Conservation (phyloP, 805 yeast species). For the Nakazawaea laoshanensis region DNA sequence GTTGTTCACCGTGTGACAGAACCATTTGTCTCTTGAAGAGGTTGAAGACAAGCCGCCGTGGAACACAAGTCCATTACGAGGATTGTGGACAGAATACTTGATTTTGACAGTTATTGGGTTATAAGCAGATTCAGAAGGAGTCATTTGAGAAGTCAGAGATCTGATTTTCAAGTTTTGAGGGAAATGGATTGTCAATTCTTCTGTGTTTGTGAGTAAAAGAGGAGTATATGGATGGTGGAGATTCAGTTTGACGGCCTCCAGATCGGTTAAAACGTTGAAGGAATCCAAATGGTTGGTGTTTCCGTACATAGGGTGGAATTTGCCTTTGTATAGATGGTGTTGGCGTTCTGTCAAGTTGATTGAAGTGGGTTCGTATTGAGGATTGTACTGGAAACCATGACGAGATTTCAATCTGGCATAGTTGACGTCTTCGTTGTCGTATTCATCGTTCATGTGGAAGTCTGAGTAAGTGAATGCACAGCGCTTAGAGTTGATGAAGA, state of each 20-base stretch:
- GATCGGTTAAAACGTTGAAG: slow-evolving; percentile 22
- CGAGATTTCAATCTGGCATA: slow-evolving; percentile 10
- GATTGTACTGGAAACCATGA: slow-evolving; percentile 15
- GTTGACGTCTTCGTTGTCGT: slow-evolving; percentile 21
- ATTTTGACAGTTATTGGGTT: slow-evolving; percentile 70
- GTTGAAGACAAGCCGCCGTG: slow-evolving; percentile 49
- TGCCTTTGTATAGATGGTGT: slow-evolving; percentile 50
- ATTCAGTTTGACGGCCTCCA: slow-evolving; percentile 12
- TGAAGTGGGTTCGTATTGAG: slow-evolving; percentile 32
- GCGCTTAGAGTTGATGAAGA: slow-evolving; percentile 55
- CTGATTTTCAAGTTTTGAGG: slow-evolving; percentile 62
- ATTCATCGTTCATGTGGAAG: slow-evolving; percentile 26
- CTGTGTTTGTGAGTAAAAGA: slow-evolving; percentile 34
- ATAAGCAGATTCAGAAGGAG: slow-evolving; percentile 36
- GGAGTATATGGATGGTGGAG: slow-evolving; percentile 14
- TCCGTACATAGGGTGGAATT: slow-evolving; percentile 42
- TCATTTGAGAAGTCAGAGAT: slow-evolving; percentile 34
- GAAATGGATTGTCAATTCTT: slow-evolving; percentile 53
- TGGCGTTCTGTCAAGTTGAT: slow-evolving; percentile 36
- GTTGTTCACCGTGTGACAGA: slow-evolving; percentile 76
- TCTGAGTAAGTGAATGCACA: slow-evolving; percentile 53
- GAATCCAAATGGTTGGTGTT: slow-evolving; percentile 27
- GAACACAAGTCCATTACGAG: slow-evolving; percentile 70
- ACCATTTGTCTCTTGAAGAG: slow-evolving; percentile 50
- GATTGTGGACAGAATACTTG: slow-evolving; percentile 55